These are phyloP conservation scores for Fusarium brachygibbosum DNA, from an alignment of 2,329 filamentous ascomycete species.

Conservation along the genomic window DNA sequence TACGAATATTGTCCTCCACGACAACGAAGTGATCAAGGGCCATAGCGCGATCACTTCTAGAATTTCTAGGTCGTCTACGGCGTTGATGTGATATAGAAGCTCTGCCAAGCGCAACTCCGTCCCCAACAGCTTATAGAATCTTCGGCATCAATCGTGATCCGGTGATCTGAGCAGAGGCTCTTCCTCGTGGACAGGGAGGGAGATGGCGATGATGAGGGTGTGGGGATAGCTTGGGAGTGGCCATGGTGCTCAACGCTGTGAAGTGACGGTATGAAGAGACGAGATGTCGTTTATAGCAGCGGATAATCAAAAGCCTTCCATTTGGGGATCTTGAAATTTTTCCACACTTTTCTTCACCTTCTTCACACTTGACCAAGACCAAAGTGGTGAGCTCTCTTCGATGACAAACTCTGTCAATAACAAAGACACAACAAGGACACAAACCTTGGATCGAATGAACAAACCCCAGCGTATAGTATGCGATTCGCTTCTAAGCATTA, in stretches of 20 bases:
- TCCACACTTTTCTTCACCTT: background rate
- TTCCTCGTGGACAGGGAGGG: background rate
- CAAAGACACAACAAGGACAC: background rate
- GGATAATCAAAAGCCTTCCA: background rate
- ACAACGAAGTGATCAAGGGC: background rate
- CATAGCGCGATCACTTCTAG: background rate
- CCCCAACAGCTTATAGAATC: background rate
- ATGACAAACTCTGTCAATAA: background rate
- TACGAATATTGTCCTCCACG: background rate
- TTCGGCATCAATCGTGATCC: background rate
- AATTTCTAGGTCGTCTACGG: background rate
- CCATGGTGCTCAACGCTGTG: background rate
- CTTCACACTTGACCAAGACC: background rate
- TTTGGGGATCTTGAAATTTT: background rate
- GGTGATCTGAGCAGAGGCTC: background rate
- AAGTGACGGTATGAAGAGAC: background rate
- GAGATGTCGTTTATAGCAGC: background rate
- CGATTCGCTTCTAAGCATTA: background rate
- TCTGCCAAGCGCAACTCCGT: background rate
- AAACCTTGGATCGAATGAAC: background rate
- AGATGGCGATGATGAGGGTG: background rate
- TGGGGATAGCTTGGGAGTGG: background rate
- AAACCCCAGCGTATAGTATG: no score
- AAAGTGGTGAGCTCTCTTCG: background rate
- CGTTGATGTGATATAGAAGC: background rate